Percentiles rank a stretch among this genome's conserved stretches.
These are phyloP conservation scores for Neonectria faginata DNA, from an alignment of 2,329 filamentous ascomycete genomes.

Conservation along the genomic window DNA sequence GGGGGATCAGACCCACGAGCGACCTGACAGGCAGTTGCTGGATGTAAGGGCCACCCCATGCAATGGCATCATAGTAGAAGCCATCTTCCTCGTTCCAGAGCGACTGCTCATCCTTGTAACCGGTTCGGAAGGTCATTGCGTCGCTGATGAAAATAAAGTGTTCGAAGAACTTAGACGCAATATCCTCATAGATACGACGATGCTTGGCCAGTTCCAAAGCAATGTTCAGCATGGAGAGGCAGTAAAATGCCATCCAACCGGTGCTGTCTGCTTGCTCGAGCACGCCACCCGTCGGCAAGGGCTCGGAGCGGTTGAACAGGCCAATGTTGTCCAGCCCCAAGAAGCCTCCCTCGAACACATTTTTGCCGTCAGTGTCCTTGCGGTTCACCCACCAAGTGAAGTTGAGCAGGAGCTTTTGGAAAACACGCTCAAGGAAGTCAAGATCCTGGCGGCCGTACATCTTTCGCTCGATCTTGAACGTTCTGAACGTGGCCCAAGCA, in stretches of 20 bases:
- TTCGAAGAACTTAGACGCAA: constrained; percentile 98
- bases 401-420: constrained; percentile 94
- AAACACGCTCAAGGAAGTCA: constrained; percentile 95
- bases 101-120: constrained; percentile 78
- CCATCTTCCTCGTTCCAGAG: constrained; percentile 97
- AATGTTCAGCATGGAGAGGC: constrained; percentile 96
- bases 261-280: constrained; percentile 98
- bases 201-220: constrained; percentile 95
- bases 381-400: constrained; percentile 99
- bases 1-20: constrained; percentile 90
- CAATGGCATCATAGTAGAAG: constrained; percentile 99
- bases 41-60: constrained; percentile 92
- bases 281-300: constrained; percentile 90
- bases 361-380: constrained; percentile 94
- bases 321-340: constrained; percentile 97
- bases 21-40: constrained; percentile 94
- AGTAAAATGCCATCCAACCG: constrained; percentile 99
- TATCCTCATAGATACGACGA: constrained; percentile 93
- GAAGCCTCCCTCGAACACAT: constrained; percentile 97
- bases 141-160: constrained; percentile 98
- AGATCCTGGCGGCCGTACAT: constrained; percentile 94
- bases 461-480: constrained; percentile 98
- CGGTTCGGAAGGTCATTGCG: constrained; percentile 89
- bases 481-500: constrained; percentile 94
- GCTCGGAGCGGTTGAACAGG: constrained; percentile 95